Percentiles rank a stretch among this genome's conserved stretches.
phyloP scores from a whole-genome alignment of 2,329 filamentous ascomycete species.

The Beauveria scarabaeidicola region DNA sequence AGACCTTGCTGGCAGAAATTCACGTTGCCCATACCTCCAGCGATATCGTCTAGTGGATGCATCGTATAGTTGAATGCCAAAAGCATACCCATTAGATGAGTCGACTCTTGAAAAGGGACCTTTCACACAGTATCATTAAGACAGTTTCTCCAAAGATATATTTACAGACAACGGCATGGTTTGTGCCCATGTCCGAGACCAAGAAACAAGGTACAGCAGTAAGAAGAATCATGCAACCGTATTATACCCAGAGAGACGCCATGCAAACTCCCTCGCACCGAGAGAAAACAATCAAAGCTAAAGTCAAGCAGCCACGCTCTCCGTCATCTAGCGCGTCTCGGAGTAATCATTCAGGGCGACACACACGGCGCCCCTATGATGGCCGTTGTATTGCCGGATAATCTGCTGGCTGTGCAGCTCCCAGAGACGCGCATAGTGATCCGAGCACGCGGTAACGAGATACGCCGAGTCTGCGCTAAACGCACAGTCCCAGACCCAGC shows the following conservation, averaged over 20 bases:
- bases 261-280: neutral
- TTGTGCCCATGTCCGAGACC: neutral
- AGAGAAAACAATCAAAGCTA: neutral
- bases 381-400: conserved; percentile 90
- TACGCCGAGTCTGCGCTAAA: conserved; percentile 92
- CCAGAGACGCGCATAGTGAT: conserved; percentile 90
- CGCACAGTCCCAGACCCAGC: conserved; percentile 96
- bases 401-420: conserved; percentile 80
- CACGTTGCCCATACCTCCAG: too few species aligned
- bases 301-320: neutral
- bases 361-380: conserved; percentile 85
- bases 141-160: neutral
- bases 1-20: neutral
- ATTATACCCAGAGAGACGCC: conserved; percentile 3
- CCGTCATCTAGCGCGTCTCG: conserved; percentile 36
- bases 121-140: too few species aligned
- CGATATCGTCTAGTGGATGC: too few species aligned
- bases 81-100: too few species aligned
- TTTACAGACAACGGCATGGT: neutral
- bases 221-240: neutral
- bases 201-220: neutral
- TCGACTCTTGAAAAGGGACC: neutral
- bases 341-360: conserved; percentile 86
- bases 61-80: too few species aligned
- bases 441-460: conserved; percentile 83